These are phyloP conservation scores for Mucor mucedo DNA, from an alignment of 371 early-diverging fungal species.

Conservation along the genomic window DNA sequence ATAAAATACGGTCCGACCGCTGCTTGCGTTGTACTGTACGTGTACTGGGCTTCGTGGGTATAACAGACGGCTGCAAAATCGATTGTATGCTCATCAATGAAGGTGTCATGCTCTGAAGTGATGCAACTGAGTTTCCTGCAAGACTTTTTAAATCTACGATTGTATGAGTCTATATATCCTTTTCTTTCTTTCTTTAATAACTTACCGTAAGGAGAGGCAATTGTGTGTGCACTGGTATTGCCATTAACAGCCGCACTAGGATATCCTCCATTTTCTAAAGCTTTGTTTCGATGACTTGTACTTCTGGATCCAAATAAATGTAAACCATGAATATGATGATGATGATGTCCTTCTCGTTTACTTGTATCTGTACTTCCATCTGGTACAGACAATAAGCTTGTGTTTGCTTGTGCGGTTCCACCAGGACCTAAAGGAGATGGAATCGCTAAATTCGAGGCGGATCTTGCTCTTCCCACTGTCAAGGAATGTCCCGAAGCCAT, in stretches of 20 bases:
- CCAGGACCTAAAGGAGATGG: conserved; percentile 14
- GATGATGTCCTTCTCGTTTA: conserved; percentile 14
- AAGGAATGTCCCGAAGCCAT: neutral
- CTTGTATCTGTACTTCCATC: neutral
- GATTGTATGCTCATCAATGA: conserved; percentile 32
- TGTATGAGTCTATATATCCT: neutral
- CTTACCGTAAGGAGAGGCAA: conserved; percentile 23
- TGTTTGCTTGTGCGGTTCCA: neutral
- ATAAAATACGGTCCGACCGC: conserved; percentile 35
- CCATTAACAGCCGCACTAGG: neutral
- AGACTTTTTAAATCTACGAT: conserved; percentile 18
- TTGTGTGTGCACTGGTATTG: conserved; percentile 20
- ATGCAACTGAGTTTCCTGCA: conserved; percentile 25
- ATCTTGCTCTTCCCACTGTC: conserved; percentile 22
- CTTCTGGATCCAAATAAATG: conserved; percentile 37
- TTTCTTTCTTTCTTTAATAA: neutral
- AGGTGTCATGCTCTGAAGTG: conserved; percentile 34
- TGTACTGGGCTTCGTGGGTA: conserved; percentile 32
- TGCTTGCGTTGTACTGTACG: conserved; percentile 28
- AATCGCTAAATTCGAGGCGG: conserved; percentile 23
- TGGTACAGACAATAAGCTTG: conserved; percentile 19
- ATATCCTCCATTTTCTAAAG: neutral
- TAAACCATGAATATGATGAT: conserved; percentile 31
- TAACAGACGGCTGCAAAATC: conserved; percentile 27
- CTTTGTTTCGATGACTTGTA: conserved; percentile 13